Evolutionary conservation across 164 flowering plant species (phyloP).

Genomic region (Chloranthus sessilifolius): DNA sequence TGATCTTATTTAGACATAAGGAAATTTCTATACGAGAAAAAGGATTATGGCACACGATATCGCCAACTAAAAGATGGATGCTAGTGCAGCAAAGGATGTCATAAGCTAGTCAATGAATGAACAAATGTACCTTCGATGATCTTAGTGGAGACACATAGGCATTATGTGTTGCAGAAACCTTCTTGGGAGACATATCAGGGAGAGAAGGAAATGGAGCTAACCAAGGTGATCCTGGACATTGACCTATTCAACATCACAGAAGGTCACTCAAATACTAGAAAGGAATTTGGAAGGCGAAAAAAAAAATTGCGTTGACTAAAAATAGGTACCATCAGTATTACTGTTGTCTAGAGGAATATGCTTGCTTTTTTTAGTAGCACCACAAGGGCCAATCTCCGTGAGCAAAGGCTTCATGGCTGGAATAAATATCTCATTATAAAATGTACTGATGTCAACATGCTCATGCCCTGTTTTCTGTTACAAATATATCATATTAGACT

Average conservation of each 20-base stretch:
- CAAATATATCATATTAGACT: constrained; percentile 24
- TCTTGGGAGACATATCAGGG: constrained; percentile 99
- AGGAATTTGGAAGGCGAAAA: not conserved
- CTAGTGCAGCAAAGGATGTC: not conserved
- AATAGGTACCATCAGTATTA: constrained; percentile 56
- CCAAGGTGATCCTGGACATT: constrained; percentile 75
- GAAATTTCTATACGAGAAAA: too few relatives aligned
- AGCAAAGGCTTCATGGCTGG: constrained; percentile 78
- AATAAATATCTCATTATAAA: constrained; percentile 87
- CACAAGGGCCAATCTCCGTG: constrained; percentile 68
- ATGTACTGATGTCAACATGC: constrained; percentile 83
- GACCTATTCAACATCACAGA: constrained; percentile 37
- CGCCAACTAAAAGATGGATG: too few relatives aligned
- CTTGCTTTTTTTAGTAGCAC: constrained; percentile 31
- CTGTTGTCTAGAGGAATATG: constrained; percentile 44
- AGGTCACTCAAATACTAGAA: not conserved
- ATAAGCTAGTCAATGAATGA: not conserved
- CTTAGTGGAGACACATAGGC: constrained; percentile 97
- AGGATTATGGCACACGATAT: too few relatives aligned
- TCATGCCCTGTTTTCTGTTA: constrained; percentile 73
- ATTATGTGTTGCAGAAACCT: constrained; percentile 87
- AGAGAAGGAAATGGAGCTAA: constrained; percentile 74
- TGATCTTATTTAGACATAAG: too few relatives aligned
- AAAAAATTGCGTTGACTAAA: not conserved
- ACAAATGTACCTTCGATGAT: constrained; percentile 68